Conservation (phyloP, 176 grass and related monocot species). For the Oryza glumipatula region DNA sequence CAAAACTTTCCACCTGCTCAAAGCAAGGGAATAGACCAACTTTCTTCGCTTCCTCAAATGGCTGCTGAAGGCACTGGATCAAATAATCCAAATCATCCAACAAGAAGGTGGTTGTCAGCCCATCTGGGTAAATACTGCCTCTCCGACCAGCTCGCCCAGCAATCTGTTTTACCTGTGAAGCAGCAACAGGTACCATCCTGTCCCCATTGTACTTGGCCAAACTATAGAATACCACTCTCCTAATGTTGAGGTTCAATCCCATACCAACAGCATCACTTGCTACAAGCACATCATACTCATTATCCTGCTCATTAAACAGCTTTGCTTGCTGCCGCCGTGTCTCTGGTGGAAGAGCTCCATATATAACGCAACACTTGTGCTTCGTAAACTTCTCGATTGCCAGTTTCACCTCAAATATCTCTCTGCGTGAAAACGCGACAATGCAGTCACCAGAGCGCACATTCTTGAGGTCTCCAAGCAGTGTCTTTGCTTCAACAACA, state of each 20-base stretch:
- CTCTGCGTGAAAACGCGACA: conserved; percentile 84
- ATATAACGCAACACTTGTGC: conserved; percentile 95
- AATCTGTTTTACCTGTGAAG: conserved; percentile 97
- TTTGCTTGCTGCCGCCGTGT: conserved; percentile 82
- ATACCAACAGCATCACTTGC: conserved; percentile 93
- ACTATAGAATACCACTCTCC: conserved; percentile 83
- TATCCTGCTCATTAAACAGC: conserved; percentile 87
- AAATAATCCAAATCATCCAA: conserved; percentile 88
- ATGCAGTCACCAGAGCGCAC: conserved; percentile 81
- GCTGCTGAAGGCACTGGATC: conserved; percentile 89
- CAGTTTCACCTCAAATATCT: conserved; percentile 94
- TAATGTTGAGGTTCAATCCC: conserved; percentile 97
- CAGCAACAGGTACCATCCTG: conserved; percentile 70
- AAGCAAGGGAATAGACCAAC: conserved; percentile 90
- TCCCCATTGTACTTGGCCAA: conserved; percentile 85
- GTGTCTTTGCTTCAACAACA: conserved; percentile 84
- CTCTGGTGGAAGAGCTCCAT: conserved; percentile 87
- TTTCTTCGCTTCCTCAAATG: conserved; percentile 73
- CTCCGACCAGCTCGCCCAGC: conserved; percentile 88
- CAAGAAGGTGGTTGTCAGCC: conserved; percentile 81
- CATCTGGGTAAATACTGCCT: conserved; percentile 89
- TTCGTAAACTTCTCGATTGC: conserved; percentile 93
- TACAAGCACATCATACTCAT: conserved; percentile 86
- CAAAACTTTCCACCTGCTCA: conserved; percentile 94
- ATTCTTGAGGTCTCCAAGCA: conserved; percentile 73